Evolutionary conservation across 371 early-diverging fungal genomes (phyloP), one percentile per base, ranked within the genome.

Genomic region (Mucor piriformis): DNA sequence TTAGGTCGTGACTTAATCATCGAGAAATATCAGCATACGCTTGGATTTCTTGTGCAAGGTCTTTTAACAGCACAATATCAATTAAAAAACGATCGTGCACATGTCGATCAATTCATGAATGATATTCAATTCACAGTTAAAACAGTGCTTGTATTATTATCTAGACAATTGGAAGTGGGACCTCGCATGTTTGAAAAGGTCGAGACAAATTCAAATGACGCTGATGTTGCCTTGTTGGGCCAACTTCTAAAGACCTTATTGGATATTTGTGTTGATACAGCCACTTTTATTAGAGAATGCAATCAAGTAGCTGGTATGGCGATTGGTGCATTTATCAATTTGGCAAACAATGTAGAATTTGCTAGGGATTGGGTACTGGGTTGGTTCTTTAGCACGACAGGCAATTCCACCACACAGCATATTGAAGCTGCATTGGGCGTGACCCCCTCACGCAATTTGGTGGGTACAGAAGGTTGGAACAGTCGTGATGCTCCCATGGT

Each of bases 251-350:
- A 64, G 8, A 57, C 44, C 11, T 49, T 73, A 16, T 50, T 83
- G 25, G 64, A 64, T 16, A 61, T 83, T 3, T 72, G 72, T 13
- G 49, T 67, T 0, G 61, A 72, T 18, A 69, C 76, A 6, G 32
- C 58, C 1, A 57, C 61, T 1, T 79, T 71, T 49, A 64, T 66
- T n/a, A 75, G 71, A 37, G 83, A 83, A 32, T 79, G 81, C 34
- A 66, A 71, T 25, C 83, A 79, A 47, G 67, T 74, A 10, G 72
- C 79, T 1, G 83, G 79, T 20, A 81, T 81, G 83, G 66, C 73
- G 0, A 55, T 81, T 20, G 79, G 71, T 0, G 70, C 83, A 10
- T 51, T 72, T 11, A 54, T 79, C 13, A 77, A 83, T 42, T 43
- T 76, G 24, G 54, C 67, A 6, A 57, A 67, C 4, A 57, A 67